These are phyloP conservation scores for Acrodontium crateriforme DNA, from an alignment of 2,329 filamentous ascomycete genomes.

Conservation along the genomic window DNA sequence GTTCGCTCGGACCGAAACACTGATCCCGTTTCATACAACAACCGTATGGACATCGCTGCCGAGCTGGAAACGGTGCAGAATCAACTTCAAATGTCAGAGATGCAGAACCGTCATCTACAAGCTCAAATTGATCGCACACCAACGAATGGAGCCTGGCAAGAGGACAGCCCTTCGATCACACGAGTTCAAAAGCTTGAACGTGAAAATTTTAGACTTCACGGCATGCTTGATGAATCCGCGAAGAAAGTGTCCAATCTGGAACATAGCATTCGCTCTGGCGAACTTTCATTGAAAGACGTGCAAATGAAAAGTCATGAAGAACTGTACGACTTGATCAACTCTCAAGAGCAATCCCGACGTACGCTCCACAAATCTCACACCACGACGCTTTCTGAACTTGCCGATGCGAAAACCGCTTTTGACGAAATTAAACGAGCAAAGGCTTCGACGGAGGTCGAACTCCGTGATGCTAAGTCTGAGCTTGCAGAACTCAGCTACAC, in stretches of 20 bases:
- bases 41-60: constrained; percentile 76
- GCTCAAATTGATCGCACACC: constrained; percentile 64
- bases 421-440: constrained; percentile 77
- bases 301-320: constrained; percentile 92
- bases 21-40: constrained; percentile 73
- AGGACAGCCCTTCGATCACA: constrained; percentile 65
- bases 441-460: constrained; percentile 66
- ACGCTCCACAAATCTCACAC: constrained; percentile 75
- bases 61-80: constrained; percentile 90
- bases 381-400: constrained; percentile 68
- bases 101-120: constrained; percentile 88
- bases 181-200: constrained; percentile 85
- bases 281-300: constrained; percentile 78
- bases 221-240: constrained; percentile 84
- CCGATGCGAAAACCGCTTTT: constrained; percentile 73
- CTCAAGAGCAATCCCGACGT: constrained; percentile 77
- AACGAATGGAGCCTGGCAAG: constrained; percentile 44
- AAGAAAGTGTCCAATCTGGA: constrained; percentile 87
- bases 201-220: constrained; percentile 80
- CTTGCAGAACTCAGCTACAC: constrained; percentile 65
- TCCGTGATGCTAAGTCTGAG: constrained; percentile 72
- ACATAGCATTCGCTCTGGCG: constrained; percentile 71
- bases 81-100: constrained; percentile 82
- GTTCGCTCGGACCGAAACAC: constrained; percentile 71
- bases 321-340: constrained; percentile 80